phyloP scores from a whole-genome alignment of 257 asterid genomes.

The Nicotiana sylvestris region DNA sequence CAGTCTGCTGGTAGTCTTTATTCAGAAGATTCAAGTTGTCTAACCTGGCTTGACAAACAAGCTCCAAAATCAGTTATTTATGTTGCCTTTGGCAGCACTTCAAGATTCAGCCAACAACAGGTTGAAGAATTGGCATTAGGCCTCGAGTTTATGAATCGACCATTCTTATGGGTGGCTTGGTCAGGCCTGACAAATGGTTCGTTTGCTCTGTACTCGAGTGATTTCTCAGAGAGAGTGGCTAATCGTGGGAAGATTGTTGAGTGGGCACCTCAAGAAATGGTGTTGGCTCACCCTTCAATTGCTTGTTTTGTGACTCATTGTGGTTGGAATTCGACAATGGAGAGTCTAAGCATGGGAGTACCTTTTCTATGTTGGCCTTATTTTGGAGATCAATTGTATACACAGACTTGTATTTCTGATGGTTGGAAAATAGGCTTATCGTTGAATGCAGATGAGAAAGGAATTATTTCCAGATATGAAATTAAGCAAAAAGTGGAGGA shows the following conservation, averaged over 20 bases:
- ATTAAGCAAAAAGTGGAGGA: constrained; percentile 33
- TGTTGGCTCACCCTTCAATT: constrained; percentile 41
- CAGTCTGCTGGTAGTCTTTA: constrained; percentile 33
- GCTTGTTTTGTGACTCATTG: constrained; percentile 58
- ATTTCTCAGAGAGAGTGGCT: constrained; percentile 26
- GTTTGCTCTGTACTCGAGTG: neutral
- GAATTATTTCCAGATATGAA: constrained; percentile 40
- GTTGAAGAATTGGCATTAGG: constrained; percentile 43
- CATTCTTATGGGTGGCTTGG: constrained; percentile 56
- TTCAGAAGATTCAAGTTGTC: constrained; percentile 47
- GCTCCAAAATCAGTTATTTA: constrained; percentile 43
- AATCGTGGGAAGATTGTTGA: constrained; percentile 44
- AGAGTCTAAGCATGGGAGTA: constrained; percentile 56
- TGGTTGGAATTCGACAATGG: constrained; percentile 62
- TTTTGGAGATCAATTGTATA: constrained; percentile 56
- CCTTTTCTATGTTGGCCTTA: constrained; percentile 66
- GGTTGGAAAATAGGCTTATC: constrained; percentile 44
- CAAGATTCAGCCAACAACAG: constrained; percentile 37
- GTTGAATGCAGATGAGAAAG: constrained; percentile 28
- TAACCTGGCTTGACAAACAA: constrained; percentile 55
- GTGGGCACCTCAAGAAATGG: constrained; percentile 71
- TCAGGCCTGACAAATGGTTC: constrained; percentile 30
- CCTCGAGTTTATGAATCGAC: constrained; percentile 40
- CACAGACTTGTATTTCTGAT: constrained; percentile 35
- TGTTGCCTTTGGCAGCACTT: constrained; percentile 61